Percentiles rank a stretch among this genome's conserved stretches.
Evolutionary conservation across 192 early-diverging fungal genomes (phyloP).

Genomic region (Spizellomyces punctatus): DNA sequence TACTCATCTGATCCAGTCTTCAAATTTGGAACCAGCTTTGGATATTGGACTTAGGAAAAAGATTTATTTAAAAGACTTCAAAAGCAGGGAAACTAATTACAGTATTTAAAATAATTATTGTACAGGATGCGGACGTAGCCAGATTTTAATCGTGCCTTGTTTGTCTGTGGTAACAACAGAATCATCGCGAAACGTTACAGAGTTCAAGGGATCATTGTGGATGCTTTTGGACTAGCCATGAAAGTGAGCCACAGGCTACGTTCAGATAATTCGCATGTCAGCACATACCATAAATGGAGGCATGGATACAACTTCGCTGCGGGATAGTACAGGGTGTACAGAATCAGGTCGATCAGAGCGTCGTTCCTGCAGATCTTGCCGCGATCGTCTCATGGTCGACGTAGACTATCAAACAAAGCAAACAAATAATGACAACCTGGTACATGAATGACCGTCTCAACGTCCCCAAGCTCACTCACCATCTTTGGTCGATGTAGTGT

Average conservation of each 20-base stretch:
- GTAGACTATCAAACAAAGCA: neutral
- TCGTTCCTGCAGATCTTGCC: constrained; percentile 19
- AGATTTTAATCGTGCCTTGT: constrained; percentile 72
- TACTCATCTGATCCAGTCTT: too few species aligned
- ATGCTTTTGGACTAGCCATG: constrained; percentile 52
- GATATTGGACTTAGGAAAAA: too few species aligned
- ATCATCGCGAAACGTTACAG: constrained; percentile 70
- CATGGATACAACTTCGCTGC: constrained; percentile 65
- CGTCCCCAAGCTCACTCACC: constrained; percentile 3
- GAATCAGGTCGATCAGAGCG: constrained; percentile 21
- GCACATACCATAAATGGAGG: constrained; percentile 65
- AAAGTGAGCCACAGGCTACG: too few species aligned
- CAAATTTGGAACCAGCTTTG: too few species aligned
- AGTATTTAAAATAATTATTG: too few species aligned
- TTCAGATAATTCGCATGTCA: neutral
- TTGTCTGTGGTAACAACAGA: constrained; percentile 74
- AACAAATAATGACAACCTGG: neutral
- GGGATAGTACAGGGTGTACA: constrained; percentile 42
- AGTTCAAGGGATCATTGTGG: constrained; percentile 62
- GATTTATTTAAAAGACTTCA: too few species aligned
- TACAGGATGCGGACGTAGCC: constrained; percentile 59
- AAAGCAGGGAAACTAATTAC: too few species aligned
- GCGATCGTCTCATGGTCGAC: constrained; percentile 7
- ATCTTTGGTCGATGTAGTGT: constrained; percentile 75
- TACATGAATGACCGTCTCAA: too few species aligned